These are phyloP conservation scores for Leccinum fibrillosum DNA, from an alignment of 768 basidiomycete species.

Conservation along the genomic window DNA sequence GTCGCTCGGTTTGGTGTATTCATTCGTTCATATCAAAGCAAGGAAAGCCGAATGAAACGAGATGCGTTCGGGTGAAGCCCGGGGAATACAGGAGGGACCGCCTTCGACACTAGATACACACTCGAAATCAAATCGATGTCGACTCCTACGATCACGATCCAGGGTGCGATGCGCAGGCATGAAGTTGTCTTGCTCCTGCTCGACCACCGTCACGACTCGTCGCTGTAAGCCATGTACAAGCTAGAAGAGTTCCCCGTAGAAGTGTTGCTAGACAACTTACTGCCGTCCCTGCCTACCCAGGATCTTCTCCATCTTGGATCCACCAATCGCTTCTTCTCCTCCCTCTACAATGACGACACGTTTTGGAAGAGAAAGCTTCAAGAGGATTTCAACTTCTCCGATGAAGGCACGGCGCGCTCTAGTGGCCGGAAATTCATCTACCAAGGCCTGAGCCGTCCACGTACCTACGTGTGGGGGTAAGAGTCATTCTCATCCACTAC, in stretches of 20 bases:
- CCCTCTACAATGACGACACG: constrained; percentile 64
- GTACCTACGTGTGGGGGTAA: constrained; percentile 61
- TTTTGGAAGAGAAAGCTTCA: constrained; percentile 73
- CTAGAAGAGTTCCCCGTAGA: constrained; percentile 67
- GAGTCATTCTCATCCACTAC: constrained; percentile 11
- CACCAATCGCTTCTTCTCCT: constrained; percentile 65
- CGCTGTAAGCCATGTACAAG: constrained; percentile 29
- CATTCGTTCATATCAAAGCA: too few species aligned
- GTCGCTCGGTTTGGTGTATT: too few species aligned
- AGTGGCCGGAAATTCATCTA: constrained; percentile 83
- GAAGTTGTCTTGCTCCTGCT: background rate
- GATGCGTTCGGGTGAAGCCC: too few species aligned
- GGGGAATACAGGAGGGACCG: too few species aligned
- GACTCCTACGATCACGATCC: too few species aligned
- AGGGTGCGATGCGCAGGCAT: too few species aligned
- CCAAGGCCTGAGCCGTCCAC: constrained; percentile 56
- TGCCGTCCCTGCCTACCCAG: constrained; percentile 50
- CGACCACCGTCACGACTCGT: background rate
- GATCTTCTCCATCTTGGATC: constrained; percentile 57
- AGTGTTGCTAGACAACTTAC: constrained; percentile 70
- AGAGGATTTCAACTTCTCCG: constrained; percentile 77
- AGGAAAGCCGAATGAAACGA: too few species aligned
- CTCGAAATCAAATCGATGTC: too few species aligned
- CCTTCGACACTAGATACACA: too few species aligned
- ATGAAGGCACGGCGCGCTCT: constrained; percentile 65